Evolutionary conservation across 345 rosid species (phyloP).

Genomic region (Pugionium dolabratum): DNA sequence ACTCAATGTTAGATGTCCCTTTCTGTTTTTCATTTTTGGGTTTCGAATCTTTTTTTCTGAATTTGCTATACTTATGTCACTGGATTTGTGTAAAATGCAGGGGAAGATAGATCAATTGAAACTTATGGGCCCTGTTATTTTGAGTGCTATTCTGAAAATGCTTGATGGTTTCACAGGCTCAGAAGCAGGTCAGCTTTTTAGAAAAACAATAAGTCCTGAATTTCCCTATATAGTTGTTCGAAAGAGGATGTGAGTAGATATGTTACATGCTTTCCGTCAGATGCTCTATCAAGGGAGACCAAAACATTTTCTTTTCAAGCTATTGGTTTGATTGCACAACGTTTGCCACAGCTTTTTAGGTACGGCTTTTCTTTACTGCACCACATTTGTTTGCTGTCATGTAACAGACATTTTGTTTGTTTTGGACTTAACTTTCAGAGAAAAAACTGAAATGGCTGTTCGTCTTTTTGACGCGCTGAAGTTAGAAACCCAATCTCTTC

Average conservation of each 20-base stretch:
- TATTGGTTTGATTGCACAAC: slow-evolving; percentile 86
- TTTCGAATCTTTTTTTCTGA: slow-evolving; percentile 3
- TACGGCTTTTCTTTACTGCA: slow-evolving; percentile 35
- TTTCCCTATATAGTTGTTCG: slow-evolving; percentile 1
- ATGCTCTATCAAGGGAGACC: slow-evolving; percentile 69
- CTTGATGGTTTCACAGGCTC: slow-evolving; percentile 73
- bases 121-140: slow-evolving; percentile 91
- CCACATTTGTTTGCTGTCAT: slow-evolving; percentile 28
- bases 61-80: slow-evolving; percentile 19
- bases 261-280: slow-evolving; percentile 45
- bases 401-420: slow-evolving; percentile 16
- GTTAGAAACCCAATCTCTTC: slow-evolving; percentile 69
- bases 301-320: slow-evolving; percentile 85
- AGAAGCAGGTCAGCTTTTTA: slow-evolving; percentile 62
- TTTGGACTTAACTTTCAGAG: slow-evolving; percentile 49
- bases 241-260: slow-evolving; percentile 19
- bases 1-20: slow-evolving; percentile 16
- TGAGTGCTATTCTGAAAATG: slow-evolving; percentile 78
- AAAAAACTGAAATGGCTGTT: slow-evolving; percentile 85
- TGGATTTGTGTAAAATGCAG: slow-evolving; percentile 46
- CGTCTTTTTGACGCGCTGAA: slow-evolving; percentile 89
- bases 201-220: background rate
- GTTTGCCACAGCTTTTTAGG: slow-evolving; percentile 94
- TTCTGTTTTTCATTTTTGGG: slow-evolving; percentile 16
- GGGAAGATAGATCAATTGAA: slow-evolving; percentile 81